phyloP scores from a whole-genome alignment of 306 rosid species.

The Crotalaria pallida region DNA sequence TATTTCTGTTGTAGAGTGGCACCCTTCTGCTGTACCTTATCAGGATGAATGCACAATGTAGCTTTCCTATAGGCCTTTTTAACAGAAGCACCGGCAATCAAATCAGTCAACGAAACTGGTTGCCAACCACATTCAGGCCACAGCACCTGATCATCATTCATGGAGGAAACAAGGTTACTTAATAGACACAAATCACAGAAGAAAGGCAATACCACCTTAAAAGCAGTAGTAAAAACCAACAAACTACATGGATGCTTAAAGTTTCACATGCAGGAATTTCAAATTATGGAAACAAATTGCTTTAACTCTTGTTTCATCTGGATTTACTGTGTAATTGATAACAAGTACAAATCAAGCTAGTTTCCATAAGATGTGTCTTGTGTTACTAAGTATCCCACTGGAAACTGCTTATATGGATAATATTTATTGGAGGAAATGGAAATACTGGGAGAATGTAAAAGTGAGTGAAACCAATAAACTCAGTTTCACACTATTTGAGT shows the following conservation, averaged over 20 bases:
- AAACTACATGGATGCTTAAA: constrained; percentile 1
- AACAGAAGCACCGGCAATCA: constrained; percentile 69
- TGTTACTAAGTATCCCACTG: neutral
- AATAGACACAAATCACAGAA: neutral
- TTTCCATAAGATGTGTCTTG: neutral
- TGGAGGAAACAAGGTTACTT: constrained; percentile 19
- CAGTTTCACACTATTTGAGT: neutral
- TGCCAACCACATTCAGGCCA: constrained; percentile 99
- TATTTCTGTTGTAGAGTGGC: constrained; percentile 95
- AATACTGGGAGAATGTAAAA: constrained; percentile 6
- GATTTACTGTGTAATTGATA: constrained; percentile 6
- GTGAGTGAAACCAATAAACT: neutral
- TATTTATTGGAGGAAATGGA: constrained; percentile 7
- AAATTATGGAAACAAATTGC: neutral
- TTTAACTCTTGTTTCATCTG: neutral
- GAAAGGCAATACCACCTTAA: neutral
- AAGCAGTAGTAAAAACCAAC: neutral
- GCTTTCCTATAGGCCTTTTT: constrained; percentile 89
- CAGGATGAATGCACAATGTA: constrained; percentile 94
- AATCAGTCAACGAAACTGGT: constrained; percentile 83
- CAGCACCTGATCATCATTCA: constrained; percentile 67
- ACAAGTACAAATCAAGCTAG: neutral
- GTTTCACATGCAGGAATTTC: neutral
- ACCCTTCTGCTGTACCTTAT: constrained; percentile 98
- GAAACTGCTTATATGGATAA: neutral